Base-by-base conservation (phyloP, 768 basidiomycete genomes). In the Fomitopsis serialis region DNA sequence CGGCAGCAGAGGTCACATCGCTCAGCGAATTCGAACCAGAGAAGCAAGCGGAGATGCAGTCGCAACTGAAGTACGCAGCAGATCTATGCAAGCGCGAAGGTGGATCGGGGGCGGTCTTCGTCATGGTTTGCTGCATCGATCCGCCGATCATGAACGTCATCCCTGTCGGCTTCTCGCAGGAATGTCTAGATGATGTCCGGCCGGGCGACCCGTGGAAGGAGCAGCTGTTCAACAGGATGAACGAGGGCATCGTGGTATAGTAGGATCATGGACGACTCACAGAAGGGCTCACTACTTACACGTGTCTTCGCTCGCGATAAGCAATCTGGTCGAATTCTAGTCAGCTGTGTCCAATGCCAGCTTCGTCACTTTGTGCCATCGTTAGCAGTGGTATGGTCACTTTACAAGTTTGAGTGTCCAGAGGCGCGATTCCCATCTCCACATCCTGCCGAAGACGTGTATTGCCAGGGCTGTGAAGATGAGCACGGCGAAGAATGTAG, bases 391-490 rank as follows among this genome's bases (percentile, higher is more conserved):
- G 5, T 45, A 48, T 17, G 48, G 17, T 2, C 50, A 34, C 21
- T 35, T 12, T n/a, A 49, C 21, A 23, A n/a, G 21, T 35, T 23
- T 22, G 4, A 37, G 17, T 49, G 46, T 50, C 49, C 54, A 54
- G 8, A 34, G 17, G 8, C 52, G 49, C 15, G 56, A 51, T 25
- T 52, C 50, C 61, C 61, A 75, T 24, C 68, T 74, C 79, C 80
- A 80, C 25, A 81, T 74, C 35, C 70, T 68, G 13, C 75, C 74
- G 57, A 81, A 76, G 2, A 74, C 74, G 58, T 79, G 76, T 34
- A 81, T 60, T 4, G 74, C 75, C 11, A 69, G 53, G 11, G 66
- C 49, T 17, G 78, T 74, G 25, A 67, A 58, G 3, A 70, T 17
- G 9, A 76, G 53, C 2, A 81, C 63, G 29, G 78, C 32, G 3